Evolutionary conservation across 2,329 filamentous ascomycete genomes (phyloP), one percentile per base, ranked within the genome.

Genomic region (Colletotrichum ledebouriae): DNA sequence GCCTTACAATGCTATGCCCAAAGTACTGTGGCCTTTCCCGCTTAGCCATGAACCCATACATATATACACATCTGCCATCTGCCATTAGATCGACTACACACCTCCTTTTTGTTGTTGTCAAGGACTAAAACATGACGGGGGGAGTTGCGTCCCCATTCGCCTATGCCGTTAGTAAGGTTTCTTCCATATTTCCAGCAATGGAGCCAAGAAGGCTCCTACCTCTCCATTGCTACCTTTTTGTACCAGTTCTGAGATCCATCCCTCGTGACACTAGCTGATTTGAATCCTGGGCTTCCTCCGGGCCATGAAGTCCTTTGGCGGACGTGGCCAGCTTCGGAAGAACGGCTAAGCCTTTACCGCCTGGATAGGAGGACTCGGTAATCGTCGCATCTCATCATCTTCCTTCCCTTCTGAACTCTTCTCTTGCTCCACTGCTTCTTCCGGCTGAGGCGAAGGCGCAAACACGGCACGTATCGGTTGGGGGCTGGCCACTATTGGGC

Each of bases 301-400:
- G 37, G 13, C 2, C 13, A 39, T 4, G 4, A 33, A 22, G 29
- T 33, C 34, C 49, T 37, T 29, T 37, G 29, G 37, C n/a, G n/a
- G 17, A 34, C 17, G 17, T 29, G 29, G 6, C 29, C 29, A 9
- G 29, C 6, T n/a, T 13, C 11, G 52, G 10, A 37, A 41, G 10
- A 13, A 22, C 25, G 52, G n/a, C 65, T 71, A 81, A 55, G 76
- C 79, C 25, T 77, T 76, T 47, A 78, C 73, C 49, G 76, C 74
- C 63, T 79, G 76, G 6, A 78, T 59, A 33, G 77, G 70, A 22
- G 73, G 74, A 63, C 71, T 76, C 9, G 76, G 59, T n/a, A 76
- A 69, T 57, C 74, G 74, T 61, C 79, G 25, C 69, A 39, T 65
- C 25, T 63, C 71, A 56, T 75, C 72, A 6, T 67, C 71, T 47